Evolutionary conservation across 1,139 yeast genomes (phyloP), one percentile per base, ranked within the genome.

Genomic region (Candida dubliniensis): DNA sequence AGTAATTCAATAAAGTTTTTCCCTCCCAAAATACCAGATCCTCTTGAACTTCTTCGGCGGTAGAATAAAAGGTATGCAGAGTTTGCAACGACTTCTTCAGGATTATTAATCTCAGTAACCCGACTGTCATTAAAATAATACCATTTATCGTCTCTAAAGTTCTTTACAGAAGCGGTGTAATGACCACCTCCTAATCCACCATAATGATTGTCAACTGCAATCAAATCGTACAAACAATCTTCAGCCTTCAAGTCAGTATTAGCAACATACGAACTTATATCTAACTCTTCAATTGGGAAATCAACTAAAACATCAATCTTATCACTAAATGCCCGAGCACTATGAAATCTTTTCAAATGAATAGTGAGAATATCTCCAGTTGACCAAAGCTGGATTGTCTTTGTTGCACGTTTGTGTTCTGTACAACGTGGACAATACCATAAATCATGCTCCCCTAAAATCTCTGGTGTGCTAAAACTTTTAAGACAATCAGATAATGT

Each of bases 101-200:
- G 87, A 43, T 79, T 76, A 0, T 81, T 71, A 10, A 74, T 62
- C 34, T 71, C 73, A 0, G 80, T 69, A 1, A 91, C 98, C 31
- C 84, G 67, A 8, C 96, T 83, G 62, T 93, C 99, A 60, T 93
- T 93, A 63, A 77, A 93, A 59, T 89, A 87, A 61, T 90, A 90
- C 98, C 99, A 93, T 51, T 82, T 74, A 27, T 70, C 68, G 56
- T 88, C 96, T 40, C 81, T 72, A 63, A 82, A 84, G 58, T 91
- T 91, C 61, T 84, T 85, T 1, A 80, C 97, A 55, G 82, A 84
- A 0, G 98, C 89, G 1, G 99, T 93, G 61, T 93, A 93, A 66
- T 93, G 99, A 2, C 99, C 99, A 7, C 99, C 99, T 1, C 98
- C 98, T 29, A 93, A 72, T 0, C 98, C 97, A 44, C 99, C 99